A percentile compares a stretch with the other conserved stretches of the same genome.
These are phyloP conservation scores for Mayamaea pseudoterrestris DNA, from an alignment of 108 stramenopile species.

Conservation along the genomic window DNA sequence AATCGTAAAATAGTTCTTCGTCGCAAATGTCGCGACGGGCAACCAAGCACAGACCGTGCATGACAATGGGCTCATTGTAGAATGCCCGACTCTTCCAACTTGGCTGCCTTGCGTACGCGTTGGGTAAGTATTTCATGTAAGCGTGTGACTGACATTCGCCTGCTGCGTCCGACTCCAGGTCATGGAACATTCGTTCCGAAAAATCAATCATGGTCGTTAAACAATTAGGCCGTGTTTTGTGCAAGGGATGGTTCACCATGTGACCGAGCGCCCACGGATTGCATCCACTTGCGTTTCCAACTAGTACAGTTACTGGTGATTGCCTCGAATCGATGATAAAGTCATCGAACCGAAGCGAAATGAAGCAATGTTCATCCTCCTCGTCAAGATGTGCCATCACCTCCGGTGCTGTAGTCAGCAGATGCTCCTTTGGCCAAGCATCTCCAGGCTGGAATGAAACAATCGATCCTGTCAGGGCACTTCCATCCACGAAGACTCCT, in stretches of 20 bases:
- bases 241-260: conserved; percentile 72
- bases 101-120: conserved; percentile 61
- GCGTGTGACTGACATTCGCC: too few relatives aligned
- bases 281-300: conserved; percentile 15
- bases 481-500: conserved; percentile 77
- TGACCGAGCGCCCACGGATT: conserved; percentile 74
- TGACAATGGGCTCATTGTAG: conserved; percentile 45
- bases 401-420: conserved; percentile 13
- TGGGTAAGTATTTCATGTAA: conserved; percentile 43
- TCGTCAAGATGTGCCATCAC: conserved; percentile 5
- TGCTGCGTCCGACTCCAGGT: too few relatives aligned
- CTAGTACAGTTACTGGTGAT: conserved; percentile 66
- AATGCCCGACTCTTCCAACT: conserved; percentile 21
- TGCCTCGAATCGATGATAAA: conserved; percentile 64
- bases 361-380: conserved; percentile 50
- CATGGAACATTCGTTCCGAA: conserved; percentile 36
- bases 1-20: conserved; percentile 82
- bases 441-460: conserved; percentile 70
- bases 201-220: conserved; percentile 61
- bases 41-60: conserved; percentile 72
- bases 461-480: conserved; percentile 56
- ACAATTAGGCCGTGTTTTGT: conserved; percentile 33
- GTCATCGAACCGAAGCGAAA: conserved; percentile 72
- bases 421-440: conserved; percentile 69
- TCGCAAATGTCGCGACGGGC: conserved; percentile 49